Evolutionary conservation across 306 rosid genomes (phyloP).

Genomic region (Alnus glutinosa): DNA sequence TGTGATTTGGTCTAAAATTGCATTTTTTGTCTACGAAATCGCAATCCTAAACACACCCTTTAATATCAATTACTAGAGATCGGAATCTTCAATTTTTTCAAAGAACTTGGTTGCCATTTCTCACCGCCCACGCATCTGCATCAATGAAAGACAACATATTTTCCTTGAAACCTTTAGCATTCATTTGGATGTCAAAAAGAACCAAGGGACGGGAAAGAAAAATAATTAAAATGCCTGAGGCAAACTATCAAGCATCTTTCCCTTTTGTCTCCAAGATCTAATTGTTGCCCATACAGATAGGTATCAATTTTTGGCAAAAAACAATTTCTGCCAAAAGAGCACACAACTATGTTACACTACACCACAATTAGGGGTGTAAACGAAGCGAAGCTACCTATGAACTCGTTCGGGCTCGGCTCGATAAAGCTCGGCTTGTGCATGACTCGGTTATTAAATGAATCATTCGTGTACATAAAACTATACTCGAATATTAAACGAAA

Average conservation of each 20-base stretch:
- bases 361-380: not conserved
- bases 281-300: not conserved
- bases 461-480: too few relatives aligned
- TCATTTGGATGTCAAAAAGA: not conserved
- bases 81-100: not conserved
- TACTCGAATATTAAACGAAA: too few relatives aligned
- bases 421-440: too few relatives aligned
- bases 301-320: not conserved
- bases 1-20: too few relatives aligned
- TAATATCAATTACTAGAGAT: not conserved
- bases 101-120: not conserved
- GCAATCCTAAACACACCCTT: too few relatives aligned
- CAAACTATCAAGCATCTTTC: not conserved
- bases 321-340: not conserved
- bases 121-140: not conserved
- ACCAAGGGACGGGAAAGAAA: not conserved
- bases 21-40: too few relatives aligned
- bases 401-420: too few relatives aligned
- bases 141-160: not conserved
- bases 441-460: too few relatives aligned
- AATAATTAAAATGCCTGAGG: not conserved
- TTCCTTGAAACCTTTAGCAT: not conserved
- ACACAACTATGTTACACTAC: constrained; percentile 4
- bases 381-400: too few relatives aligned
- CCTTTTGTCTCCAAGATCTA: not conserved